A percentile compares a stretch with the other conserved stretches of the same genome.
phyloP scores from a whole-genome alignment of 768 basidiomycete genomes.

The Tricholoma saponaceum region DNA sequence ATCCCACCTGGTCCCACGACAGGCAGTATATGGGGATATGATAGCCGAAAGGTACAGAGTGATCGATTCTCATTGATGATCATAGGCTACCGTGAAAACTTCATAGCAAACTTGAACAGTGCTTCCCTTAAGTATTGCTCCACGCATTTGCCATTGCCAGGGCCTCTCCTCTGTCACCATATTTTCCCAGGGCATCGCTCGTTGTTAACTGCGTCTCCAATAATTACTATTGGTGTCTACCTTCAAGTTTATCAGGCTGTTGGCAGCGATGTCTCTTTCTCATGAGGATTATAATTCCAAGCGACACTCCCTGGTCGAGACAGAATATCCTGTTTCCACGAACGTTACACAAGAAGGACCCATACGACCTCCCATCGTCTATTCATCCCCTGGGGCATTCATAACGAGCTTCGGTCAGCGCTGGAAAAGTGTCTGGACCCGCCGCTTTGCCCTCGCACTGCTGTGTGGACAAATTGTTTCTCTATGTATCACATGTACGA shows the following conservation, averaged over 20 bases:
- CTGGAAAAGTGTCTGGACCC: constrained; percentile 77
- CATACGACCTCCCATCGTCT: constrained; percentile 60
- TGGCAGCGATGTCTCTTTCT: neutral
- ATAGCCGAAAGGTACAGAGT: too few relatives aligned
- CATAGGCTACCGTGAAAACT: too few relatives aligned
- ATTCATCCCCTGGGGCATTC: constrained; percentile 56
- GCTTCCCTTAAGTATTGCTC: neutral
- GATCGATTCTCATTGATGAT: too few relatives aligned
- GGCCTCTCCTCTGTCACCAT: neutral
- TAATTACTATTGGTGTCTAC: neutral
- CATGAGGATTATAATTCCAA: constrained; percentile 8
- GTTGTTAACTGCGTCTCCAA: neutral
- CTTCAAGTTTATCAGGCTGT: neutral
- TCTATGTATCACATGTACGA: constrained; percentile 86
- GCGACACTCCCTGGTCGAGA: constrained; percentile 8
- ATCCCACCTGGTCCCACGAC: too few relatives aligned
- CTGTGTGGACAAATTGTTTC: constrained; percentile 81
- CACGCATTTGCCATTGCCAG: neutral
- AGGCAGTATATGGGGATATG: too few relatives aligned
- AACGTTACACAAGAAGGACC: constrained; percentile 5
- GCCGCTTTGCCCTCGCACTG: constrained; percentile 63
- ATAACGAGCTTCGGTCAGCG: constrained; percentile 48
- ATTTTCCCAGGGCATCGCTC: neutral
- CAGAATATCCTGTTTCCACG: constrained; percentile 5
- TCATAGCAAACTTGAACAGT: too few relatives aligned